phyloP scores from a whole-genome alignment of 768 basidiomycete genomes.

The Boletus insuetus region DNA sequence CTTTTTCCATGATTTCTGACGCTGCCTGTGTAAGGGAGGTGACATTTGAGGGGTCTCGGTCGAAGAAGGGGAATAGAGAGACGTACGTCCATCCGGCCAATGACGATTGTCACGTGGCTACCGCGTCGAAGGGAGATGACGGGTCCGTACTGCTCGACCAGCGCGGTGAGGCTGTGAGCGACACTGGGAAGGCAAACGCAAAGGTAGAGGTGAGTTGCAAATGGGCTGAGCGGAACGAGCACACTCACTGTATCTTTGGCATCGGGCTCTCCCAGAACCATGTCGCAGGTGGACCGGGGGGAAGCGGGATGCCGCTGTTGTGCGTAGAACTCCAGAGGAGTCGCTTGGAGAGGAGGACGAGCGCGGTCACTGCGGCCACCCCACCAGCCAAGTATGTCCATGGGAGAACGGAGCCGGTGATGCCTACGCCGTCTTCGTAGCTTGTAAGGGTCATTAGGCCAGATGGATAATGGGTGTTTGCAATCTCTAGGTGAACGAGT shows the following conservation, averaged over 20 bases:
- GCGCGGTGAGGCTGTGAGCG: conserved; percentile 38
- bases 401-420: neutral
- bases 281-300: neutral
- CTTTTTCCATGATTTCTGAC: conserved; percentile 58
- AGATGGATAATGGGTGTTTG: too few species aligned
- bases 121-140: conserved; percentile 53
- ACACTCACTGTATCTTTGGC: neutral
- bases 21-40: conserved; percentile 49
- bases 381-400: neutral
- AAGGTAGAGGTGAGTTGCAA: neutral
- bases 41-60: conserved; percentile 23
- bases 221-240: too few species aligned
- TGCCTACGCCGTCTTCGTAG: too few species aligned
- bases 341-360: neutral
- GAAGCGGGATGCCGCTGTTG: neutral
- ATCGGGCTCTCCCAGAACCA: conserved; percentile 3
- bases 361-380: neutral
- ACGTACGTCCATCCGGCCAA: conserved; percentile 19
- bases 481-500: too few species aligned
- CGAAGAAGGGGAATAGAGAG: neutral
- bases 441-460: too few species aligned
- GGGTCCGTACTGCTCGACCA: conserved; percentile 55
- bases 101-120: conserved; percentile 10
- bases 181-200: neutral
- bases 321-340: neutral